These are phyloP conservation scores for Lactifluus hygrophoroides DNA, from an alignment of 768 basidiomycete genomes.

Conservation along the genomic window DNA sequence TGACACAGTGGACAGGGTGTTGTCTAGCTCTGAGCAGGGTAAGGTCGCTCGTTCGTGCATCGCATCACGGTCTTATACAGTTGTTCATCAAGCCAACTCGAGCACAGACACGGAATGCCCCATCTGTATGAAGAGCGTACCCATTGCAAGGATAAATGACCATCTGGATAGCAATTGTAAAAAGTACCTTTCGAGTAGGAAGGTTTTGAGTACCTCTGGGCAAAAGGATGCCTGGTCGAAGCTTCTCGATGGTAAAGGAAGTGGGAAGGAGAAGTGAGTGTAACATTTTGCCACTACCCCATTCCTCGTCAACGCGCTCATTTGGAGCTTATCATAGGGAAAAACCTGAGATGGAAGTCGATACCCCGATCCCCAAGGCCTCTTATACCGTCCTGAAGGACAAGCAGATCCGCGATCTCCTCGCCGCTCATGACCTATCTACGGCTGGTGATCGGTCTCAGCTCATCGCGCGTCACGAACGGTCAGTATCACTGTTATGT, in stretches of 20 bases:
- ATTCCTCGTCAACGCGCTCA: not conserved
- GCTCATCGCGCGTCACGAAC: slow-evolving; percentile 22
- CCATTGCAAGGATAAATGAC: slow-evolving; percentile 25
- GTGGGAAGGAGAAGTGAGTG: slow-evolving; percentile 18
- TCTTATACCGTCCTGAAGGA: slow-evolving; percentile 24
- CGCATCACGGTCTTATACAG: not conserved
- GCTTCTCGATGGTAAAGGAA: slow-evolving; percentile 10
- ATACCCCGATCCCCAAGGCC: slow-evolving; percentile 20
- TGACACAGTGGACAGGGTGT: not conserved
- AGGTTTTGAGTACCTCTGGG: slow-evolving; percentile 4
- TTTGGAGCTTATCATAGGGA: not conserved
- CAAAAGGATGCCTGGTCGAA: slow-evolving; percentile 21
- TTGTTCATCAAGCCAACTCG: not conserved
- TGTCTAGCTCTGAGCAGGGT: not conserved
- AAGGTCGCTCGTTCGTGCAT: not conserved
- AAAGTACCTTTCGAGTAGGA: not conserved
- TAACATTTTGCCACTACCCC: not conserved
- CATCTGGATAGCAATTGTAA: slow-evolving; percentile 32
- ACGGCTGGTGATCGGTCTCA: slow-evolving; percentile 21
- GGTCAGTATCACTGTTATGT: slow-evolving; percentile 10
- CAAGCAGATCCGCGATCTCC: slow-evolving; percentile 21
- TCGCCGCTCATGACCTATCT: slow-evolving; percentile 19
- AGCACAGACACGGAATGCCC: slow-evolving; percentile 4
- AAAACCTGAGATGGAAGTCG: not conserved
- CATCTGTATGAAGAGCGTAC: slow-evolving; percentile 18